Evolutionary conservation across 495 filamentous ascomycete genomes (phyloP).

Genomic region (Rostrohypoxylon terebratum): DNA sequence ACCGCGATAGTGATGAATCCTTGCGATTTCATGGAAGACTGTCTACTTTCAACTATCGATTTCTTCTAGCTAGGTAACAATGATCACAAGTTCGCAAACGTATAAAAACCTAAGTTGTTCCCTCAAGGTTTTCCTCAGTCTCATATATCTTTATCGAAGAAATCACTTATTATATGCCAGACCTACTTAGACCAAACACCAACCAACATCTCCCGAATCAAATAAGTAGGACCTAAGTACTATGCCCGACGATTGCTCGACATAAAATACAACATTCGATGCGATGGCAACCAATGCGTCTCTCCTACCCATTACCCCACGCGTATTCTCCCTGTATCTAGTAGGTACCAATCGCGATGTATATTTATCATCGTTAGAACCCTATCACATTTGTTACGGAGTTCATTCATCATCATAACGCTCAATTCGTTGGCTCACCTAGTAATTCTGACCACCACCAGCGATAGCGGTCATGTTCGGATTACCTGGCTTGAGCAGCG

Average conservation of each 20-base stretch:
- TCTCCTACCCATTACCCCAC: conserved; percentile 35
- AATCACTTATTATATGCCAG: background rate
- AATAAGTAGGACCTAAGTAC: no score
- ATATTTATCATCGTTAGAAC: conserved; percentile 6
- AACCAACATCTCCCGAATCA: background rate
- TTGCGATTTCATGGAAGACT: background rate
- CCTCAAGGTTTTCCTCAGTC: background rate
- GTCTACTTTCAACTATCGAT: background rate
- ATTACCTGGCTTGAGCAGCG: conserved; percentile 65
- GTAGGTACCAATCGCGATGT: conserved; percentile 41
- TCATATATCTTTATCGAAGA: background rate
- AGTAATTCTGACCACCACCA: conserved; percentile 25
- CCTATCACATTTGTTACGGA: background rate
- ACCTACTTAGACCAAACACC: background rate
- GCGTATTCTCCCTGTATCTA: conserved; percentile 44
- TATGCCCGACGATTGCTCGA: background rate
- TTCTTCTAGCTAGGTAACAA: background rate
- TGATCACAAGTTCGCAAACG: background rate
- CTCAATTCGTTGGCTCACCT: background rate
- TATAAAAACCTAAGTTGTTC: conserved; percentile 12
- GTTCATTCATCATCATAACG: background rate
- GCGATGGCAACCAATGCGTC: conserved; percentile 44
- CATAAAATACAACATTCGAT: background rate
- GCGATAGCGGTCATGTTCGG: conserved; percentile 52
- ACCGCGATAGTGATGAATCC: conserved; percentile 18